Conservation (phyloP, 192 early-diverging fungal genomes). For the Coemansia sp. region DNA sequence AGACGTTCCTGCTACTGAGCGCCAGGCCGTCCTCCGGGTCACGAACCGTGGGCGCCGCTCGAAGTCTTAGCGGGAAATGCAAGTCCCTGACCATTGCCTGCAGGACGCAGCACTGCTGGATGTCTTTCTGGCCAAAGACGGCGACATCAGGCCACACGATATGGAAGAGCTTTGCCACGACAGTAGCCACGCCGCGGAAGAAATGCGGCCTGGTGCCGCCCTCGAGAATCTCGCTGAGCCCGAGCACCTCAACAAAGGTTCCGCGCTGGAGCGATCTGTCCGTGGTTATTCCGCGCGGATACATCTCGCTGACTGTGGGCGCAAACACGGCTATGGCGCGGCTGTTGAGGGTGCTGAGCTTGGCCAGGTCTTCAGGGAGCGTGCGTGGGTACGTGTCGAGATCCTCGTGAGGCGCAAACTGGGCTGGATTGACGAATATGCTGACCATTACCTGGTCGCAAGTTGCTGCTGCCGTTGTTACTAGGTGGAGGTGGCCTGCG, state of each 20-base stretch:
- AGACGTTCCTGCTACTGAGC: slow-evolving; percentile 86
- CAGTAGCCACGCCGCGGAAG: slow-evolving; percentile 95
- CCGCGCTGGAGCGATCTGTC: slow-evolving; percentile 76
- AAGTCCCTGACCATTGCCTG: slow-evolving; percentile 81
- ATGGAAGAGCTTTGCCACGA: slow-evolving; percentile 92
- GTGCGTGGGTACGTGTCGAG: slow-evolving; percentile 88
- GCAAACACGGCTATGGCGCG: slow-evolving; percentile 50
- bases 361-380: slow-evolving; percentile 67
- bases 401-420: slow-evolving; percentile 96
- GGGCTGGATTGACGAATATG: slow-evolving; percentile 99
- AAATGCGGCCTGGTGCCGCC: slow-evolving; percentile 89
- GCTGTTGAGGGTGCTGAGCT: slow-evolving; percentile 38
- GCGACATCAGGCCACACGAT: slow-evolving; percentile 77
- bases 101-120: slow-evolving; percentile 87
- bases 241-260: slow-evolving; percentile 89
- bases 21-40: slow-evolving; percentile 79
- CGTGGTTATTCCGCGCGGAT: slow-evolving; percentile 85
- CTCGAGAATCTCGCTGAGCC: slow-evolving; percentile 89
- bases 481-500: slow-evolving; percentile 78
- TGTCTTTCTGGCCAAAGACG: slow-evolving; percentile 97
- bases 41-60: slow-evolving; percentile 70
- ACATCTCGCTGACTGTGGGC: slow-evolving; percentile 84
- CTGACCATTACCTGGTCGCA: slow-evolving; percentile 74
- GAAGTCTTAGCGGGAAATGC: slow-evolving; percentile 70
- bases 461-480: slow-evolving; percentile 53